Conservation (phyloP, 2,329 filamentous ascomycete genomes). For the Chrysosporium queenslandicum region DNA sequence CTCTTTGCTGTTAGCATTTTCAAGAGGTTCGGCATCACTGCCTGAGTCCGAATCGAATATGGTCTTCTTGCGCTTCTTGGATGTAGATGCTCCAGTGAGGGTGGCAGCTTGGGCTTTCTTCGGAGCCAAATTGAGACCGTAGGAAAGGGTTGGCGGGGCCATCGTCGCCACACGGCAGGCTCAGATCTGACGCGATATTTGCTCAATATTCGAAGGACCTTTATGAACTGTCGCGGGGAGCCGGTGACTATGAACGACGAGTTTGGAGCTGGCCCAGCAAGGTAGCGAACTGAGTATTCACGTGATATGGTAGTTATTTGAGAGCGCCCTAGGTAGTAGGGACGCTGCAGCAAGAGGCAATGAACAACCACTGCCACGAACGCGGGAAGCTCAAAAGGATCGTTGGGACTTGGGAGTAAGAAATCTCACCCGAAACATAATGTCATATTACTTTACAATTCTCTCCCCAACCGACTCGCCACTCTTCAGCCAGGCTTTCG, state of each 20-base stretch:
- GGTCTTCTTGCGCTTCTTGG: constrained; percentile 41
- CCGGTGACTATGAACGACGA: too few relatives aligned
- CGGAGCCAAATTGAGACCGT: constrained; percentile 36
- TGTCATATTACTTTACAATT: constrained; percentile 99
- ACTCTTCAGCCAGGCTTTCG: constrained; percentile 93
- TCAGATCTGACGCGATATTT: too few relatives aligned
- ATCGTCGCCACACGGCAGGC: constrained; percentile 12
- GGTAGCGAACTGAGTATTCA: too few relatives aligned
- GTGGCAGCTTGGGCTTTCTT: constrained; percentile 22
- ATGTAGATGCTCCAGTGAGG: constrained; percentile 22
- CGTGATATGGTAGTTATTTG: too few relatives aligned
- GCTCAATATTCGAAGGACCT: too few relatives aligned
- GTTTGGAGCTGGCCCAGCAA: too few relatives aligned
- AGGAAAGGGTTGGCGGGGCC: constrained; percentile 30
- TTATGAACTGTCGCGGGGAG: too few relatives aligned
- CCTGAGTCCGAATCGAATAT: constrained; percentile 39
- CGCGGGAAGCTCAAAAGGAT: background rate
- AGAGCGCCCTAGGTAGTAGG: too few relatives aligned
- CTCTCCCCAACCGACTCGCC: constrained; percentile 92
- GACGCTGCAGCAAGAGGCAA: too few relatives aligned
- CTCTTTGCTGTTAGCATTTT: constrained; percentile 21
- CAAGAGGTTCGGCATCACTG: constrained; percentile 14
- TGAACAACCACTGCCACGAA: background rate
- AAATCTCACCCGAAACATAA: constrained; percentile 35
- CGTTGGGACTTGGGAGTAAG: background rate